These are phyloP conservation scores for Pleurotus salmoneostramineus DNA, from an alignment of 768 basidiomycete genomes.

Conservation along the genomic window DNA sequence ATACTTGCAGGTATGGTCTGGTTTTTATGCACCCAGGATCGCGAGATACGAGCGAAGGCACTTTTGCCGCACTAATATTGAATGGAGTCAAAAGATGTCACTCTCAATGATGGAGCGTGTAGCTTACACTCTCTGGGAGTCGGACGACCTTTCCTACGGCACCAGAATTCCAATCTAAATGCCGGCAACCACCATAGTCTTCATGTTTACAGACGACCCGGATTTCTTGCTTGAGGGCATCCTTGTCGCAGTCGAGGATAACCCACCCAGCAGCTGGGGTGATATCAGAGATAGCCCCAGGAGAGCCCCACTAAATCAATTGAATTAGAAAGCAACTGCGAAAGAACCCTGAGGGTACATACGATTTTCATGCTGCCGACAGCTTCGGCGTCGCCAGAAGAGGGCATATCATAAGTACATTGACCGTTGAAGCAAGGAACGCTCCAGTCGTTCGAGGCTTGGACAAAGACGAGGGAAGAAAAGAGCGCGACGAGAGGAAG, in stretches of 20 bases:
- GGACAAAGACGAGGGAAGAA: no score
- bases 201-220: background rate
- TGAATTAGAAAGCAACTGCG: background rate
- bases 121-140: background rate
- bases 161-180: background rate
- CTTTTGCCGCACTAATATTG: background rate
- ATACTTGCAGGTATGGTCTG: background rate
- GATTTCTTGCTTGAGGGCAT: background rate
- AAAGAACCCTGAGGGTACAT: background rate
- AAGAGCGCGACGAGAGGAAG: no score
- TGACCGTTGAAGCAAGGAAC: background rate
- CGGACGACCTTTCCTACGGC: background rate
- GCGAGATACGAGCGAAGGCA: background rate
- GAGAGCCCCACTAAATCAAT: background rate
- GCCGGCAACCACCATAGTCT: background rate
- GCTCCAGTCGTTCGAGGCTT: background rate
- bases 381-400: background rate
- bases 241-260: background rate
- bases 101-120: background rate
- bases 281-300: background rate
- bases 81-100: background rate
- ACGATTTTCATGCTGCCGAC: background rate
- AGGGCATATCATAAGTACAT: background rate
- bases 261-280: background rate
- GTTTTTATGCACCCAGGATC: background rate